Conservation (phyloP, 2,329 filamentous ascomycete genomes). For the Ophiostoma novo-ulmi region DNA sequence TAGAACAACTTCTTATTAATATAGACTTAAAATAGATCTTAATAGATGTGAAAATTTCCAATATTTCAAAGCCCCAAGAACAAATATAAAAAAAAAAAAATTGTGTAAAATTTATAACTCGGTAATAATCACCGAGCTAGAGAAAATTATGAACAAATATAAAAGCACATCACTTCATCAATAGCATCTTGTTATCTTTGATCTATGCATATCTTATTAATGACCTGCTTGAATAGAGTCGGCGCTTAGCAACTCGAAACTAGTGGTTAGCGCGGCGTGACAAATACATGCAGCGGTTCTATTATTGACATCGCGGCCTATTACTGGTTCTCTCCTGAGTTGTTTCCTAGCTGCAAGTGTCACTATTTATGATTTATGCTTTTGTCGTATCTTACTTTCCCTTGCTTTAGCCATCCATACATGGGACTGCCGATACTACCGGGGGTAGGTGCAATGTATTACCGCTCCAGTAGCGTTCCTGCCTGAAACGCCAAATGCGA, state of each 20-base stretch:
- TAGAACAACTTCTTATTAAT: too few relatives aligned
- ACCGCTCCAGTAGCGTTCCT: neutral
- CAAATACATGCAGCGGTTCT: neutral
- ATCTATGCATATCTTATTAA: neutral
- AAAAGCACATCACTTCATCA: neutral
- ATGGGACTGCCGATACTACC: conserved; percentile 16
- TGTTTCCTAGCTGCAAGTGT: neutral
- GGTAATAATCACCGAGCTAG: too few relatives aligned
- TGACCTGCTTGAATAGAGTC: neutral
- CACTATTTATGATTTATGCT: neutral
- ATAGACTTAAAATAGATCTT: too few relatives aligned
- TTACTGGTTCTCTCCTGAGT: neutral
- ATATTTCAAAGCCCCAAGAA: too few relatives aligned
- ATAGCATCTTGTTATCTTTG: neutral
- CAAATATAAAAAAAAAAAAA: too few relatives aligned
- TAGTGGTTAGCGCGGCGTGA: conserved; percentile 3
- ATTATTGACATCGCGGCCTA: neutral
- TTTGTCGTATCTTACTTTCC: neutral
- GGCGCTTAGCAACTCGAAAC: conserved; percentile 17
- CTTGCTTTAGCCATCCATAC: neutral
- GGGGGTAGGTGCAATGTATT: conserved; percentile 6
- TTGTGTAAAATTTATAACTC: too few relatives aligned
- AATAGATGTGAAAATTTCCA: too few relatives aligned
- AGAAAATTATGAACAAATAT: too few relatives aligned
- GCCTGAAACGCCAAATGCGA: conserved; percentile 23